Base-by-base conservation (phyloP, 306 rosid species). In the Sechiopsis laciniata region DNA sequence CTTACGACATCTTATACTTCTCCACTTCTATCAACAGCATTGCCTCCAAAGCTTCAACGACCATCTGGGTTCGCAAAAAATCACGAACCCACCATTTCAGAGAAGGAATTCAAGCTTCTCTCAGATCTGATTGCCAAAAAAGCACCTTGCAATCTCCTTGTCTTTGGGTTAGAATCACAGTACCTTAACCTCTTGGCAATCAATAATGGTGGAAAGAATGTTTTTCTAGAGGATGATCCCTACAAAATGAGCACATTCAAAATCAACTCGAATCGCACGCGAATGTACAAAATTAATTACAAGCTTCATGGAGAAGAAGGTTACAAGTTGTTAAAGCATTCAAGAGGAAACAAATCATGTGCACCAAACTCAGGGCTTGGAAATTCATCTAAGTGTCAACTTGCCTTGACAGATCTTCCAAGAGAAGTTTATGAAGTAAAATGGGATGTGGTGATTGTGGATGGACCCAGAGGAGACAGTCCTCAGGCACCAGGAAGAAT, bases 101-200 rank as follows among this genome's bases (percentile, higher is more conserved):
- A 86, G 72, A 90, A 89, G 79, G 97, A 90, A 84, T 86, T 84
- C 84, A 82, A 55, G 62, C 84, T 86, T 74, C 82, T 94, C 7
- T 80, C 76, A 56, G 64, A 82, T 68, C 85, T 94, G 78, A 81
- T 94, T 65, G 76, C 89, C 59, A 77, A 72, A 11, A 94, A 77
- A 82, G 71, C 86, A 26, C 97, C 97, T 56, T 90, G 97, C 87
- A 94, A 90, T 85, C 87, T 94, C 56, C 97, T 94, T 54, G 75
- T 94, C 74, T 94, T 94, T 32, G 97, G 98, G 71, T 72, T 90
- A 22, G 88, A 89, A 56, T 78, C 84, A 6, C 88, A 89, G 77
- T 86, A 86, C 79, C 85, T 85, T 6, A n/a, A 63, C 52, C 92
- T 94, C 78, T 86, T 95, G 26, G 85, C 76, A 7, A 82, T 89